phyloP scores from a whole-genome alignment of 2,329 filamentous ascomycete genomes.

The Arthrobotrys sphaeroides region DNA sequence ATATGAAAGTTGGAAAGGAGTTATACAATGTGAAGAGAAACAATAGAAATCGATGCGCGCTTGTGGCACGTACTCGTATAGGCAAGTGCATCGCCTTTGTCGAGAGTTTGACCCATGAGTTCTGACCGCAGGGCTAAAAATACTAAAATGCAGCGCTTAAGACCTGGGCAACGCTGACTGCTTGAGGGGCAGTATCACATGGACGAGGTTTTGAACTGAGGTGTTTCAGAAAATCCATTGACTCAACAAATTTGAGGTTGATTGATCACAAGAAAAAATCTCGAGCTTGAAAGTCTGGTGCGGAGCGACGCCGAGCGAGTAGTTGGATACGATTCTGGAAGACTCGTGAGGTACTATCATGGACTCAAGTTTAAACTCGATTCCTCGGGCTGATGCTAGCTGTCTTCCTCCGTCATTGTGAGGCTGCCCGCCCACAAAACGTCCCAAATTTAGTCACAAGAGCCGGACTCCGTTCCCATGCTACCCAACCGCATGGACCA shows the following conservation, averaged over 20 bases:
- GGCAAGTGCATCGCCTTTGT: constrained; percentile 6
- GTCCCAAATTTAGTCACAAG: constrained; percentile 47
- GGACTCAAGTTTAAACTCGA: background rate
- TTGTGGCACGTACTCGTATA: constrained; percentile 31
- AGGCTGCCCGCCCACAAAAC: background rate
- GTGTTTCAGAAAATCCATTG: constrained; percentile 10
- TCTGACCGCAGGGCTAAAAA: background rate
- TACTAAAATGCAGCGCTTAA: constrained; percentile 1
- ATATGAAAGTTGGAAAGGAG: too few relatives aligned
- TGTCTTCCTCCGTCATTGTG: background rate
- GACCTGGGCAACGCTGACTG: background rate
- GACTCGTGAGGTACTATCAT: background rate
- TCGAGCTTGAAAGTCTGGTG: background rate
- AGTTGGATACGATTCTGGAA: background rate
- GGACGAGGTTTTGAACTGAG: background rate
- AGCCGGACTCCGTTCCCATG: constrained; percentile 20
- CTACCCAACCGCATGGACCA: constrained; percentile 44
- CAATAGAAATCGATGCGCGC: constrained; percentile 3
- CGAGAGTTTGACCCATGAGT: background rate
- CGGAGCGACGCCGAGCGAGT: background rate
- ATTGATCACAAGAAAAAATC: background rate
- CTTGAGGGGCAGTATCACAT: constrained; percentile 12
- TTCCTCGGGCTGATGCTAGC: background rate
- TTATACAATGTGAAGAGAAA: too few relatives aligned
- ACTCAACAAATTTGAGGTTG: background rate